phyloP scores from a whole-genome alignment of 805 yeast genomes.

The Metschnikowia bowlesiae region DNA sequence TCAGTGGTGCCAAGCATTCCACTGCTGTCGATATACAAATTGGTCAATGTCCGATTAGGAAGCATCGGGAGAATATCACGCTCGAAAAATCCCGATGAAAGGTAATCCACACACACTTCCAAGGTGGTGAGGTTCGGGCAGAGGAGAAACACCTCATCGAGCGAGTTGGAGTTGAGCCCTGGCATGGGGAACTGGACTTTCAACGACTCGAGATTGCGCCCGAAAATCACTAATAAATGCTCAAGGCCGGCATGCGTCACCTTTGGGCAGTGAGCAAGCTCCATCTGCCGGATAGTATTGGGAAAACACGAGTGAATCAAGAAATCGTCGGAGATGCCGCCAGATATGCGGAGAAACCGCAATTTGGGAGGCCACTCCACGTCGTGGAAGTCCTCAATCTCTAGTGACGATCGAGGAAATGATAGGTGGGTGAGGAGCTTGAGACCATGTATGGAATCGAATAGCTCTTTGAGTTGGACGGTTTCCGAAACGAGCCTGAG shows the following conservation, averaged over 20 bases:
- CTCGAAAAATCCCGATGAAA: constrained; percentile 42
- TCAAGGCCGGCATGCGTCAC: constrained; percentile 63
- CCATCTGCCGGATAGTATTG: constrained; percentile 59
- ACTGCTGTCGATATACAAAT: constrained; percentile 71
- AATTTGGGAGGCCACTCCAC: constrained; percentile 76
- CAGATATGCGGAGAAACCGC: constrained; percentile 71
- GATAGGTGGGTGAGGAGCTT: constrained; percentile 66
- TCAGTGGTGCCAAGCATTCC: constrained; percentile 82
- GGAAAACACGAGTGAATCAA: constrained; percentile 71
- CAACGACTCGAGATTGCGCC: constrained; percentile 57
- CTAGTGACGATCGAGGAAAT: constrained; percentile 84
- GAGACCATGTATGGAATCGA: constrained; percentile 64
- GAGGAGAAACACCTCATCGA: constrained; percentile 67
- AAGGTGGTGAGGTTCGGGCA: constrained; percentile 70
- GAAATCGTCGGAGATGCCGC: constrained; percentile 85
- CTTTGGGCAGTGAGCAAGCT: constrained; percentile 84
- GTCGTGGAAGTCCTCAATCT: constrained; percentile 53
- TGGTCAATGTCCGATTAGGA: constrained; percentile 46
- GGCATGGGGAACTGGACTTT: constrained; percentile 89
- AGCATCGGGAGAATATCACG: constrained; percentile 26
- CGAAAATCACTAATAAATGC: constrained; percentile 57
- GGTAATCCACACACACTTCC: constrained; percentile 76
- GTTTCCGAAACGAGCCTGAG: constrained; percentile 86
- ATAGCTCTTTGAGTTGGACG: constrained; percentile 74
- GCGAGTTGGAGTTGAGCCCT: constrained; percentile 57